Evolutionary conservation across 2,329 filamentous ascomycete species (phyloP).

Genomic region (Cercospora beticola): DNA sequence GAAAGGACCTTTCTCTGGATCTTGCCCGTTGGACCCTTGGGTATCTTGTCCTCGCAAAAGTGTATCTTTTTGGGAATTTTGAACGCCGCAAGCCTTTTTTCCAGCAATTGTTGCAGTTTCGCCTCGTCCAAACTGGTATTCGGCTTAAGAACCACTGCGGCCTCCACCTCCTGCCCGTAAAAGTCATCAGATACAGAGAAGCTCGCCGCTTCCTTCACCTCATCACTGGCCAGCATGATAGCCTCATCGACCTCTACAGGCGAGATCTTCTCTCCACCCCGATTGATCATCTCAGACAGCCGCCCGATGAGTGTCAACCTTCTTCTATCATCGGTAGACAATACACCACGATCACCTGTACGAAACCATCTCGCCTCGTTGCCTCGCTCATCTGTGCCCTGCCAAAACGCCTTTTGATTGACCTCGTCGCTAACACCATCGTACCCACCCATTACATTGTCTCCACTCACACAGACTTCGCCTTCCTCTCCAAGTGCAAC

Average conservation of each 20-base stretch:
- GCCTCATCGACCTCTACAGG: slow-evolving; percentile 73
- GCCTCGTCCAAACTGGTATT: neutral
- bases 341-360: slow-evolving; percentile 80
- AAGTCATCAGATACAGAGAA: neutral
- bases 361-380: slow-evolving; percentile 68
- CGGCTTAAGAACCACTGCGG: neutral
- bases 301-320: slow-evolving; percentile 75
- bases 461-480: slow-evolving; percentile 79
- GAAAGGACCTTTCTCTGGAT: neutral
- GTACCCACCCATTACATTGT: slow-evolving; percentile 76
- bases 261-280: slow-evolving; percentile 83
- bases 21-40: neutral
- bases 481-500: slow-evolving; percentile 67
- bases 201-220: neutral
- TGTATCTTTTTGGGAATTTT: neutral
- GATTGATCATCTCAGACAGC: slow-evolving; percentile 90
- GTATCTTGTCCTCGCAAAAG: neutral
- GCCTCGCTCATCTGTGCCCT: neutral
- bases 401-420: slow-evolving; percentile 65
- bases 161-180: neutral
- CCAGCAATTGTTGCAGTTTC: neutral
- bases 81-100: neutral
- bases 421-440: slow-evolving; percentile 75
- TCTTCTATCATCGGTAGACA: slow-evolving; percentile 71
- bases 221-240: neutral